Base-by-base conservation (phyloP, 129 eudicot genomes). In the Sambucus nigra region DNA sequence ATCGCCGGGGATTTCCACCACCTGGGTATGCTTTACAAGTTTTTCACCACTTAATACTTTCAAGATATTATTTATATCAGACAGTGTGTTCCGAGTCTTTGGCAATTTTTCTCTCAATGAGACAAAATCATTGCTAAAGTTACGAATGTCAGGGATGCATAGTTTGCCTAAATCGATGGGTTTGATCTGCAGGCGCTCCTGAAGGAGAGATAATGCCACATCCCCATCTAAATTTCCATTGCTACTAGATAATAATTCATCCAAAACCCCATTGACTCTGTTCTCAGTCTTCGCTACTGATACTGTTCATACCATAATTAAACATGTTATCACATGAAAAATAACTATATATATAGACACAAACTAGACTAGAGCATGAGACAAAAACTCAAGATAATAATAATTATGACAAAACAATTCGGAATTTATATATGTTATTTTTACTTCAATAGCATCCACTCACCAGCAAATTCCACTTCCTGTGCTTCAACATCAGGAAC, bases 211-310 rank as follows among this genome's bases (percentile, higher is more conserved):
- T 49, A 75, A 6, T 54, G 72, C 80, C 38, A 31, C 38, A 31
- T 31, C 38, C 38, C 38, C 38, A 32, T 84, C 79, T 58, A 87
- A 45, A 47, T 64, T 69, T 55, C 55, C 81, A 25, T 66, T 64
- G 31, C 70, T 44, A 65, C 66, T 47, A 38, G 94, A 69, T 59
- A 88, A 45, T 53, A 80, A 53, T 28, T 83, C 76, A 60, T 80
- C 79, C 63, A 86, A 69, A n/a, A 88, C 63, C 51, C 49, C 60
- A 41, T 57, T 47, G 51, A 32, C 57, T 45, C 45, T 63, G 48
- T 75, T 66, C 66, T 60, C 81, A n/a, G 65, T 27, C 32, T 81
- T 70, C 22, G 67, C 15, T 26, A 33, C 29, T n/a, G 91, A 64
- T 28, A 39, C 79, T 78, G 84, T 65, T 33, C 58, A 63, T 31